Evolutionary conservation across 192 early-diverging fungal species (phyloP), one percentile per base, ranked within the genome.

Genomic region (Cladochytrium replicatum): DNA sequence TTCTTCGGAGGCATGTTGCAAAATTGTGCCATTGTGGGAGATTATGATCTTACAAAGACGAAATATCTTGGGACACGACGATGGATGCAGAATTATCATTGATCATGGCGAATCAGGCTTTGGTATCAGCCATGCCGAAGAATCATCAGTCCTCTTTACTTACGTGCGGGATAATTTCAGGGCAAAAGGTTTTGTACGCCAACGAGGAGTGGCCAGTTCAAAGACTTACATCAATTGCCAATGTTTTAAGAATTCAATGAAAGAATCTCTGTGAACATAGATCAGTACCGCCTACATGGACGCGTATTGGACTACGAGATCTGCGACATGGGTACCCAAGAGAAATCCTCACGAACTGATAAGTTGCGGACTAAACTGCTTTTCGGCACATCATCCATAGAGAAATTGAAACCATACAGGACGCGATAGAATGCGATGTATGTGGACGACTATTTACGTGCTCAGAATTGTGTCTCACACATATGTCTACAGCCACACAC

Each of bases 61-160:
- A 76, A 73, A 37, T 99, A 99, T 51, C 59, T 99, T 40, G 95
- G 95, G 22, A 99, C 26, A 99, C 95, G 1, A 83, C 86, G 24
- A 99, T 99, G 95, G 95, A 99, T 60, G 91, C 95, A 5, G 91
- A 99, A 64, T 66, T 99, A 34, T 96, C 93, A 1, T 64, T 99
- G 26, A 73, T 99, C 29, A 95, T 94, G 91, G 88, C 91, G 1
- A 99, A 99, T 51, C 84, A 88, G 61, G 95, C 88, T 5, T 61
- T 91, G 41, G 89, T 87, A 13, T 47, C 72, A 8, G 24, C n/a
- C n/a, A n/a, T n/a, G n/a, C n/a, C n/a, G n/a, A n/a, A 41, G 17
- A 41, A 21, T 21, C 40, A 21, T 6, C 40, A 22, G 4, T n/a
- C 4, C 5, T 41, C 2, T 31, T 9, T 47, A 99, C 72, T 96